Conservation (phyloP, 148 eudicot species). For the Vaccinium darrowii region DNA sequence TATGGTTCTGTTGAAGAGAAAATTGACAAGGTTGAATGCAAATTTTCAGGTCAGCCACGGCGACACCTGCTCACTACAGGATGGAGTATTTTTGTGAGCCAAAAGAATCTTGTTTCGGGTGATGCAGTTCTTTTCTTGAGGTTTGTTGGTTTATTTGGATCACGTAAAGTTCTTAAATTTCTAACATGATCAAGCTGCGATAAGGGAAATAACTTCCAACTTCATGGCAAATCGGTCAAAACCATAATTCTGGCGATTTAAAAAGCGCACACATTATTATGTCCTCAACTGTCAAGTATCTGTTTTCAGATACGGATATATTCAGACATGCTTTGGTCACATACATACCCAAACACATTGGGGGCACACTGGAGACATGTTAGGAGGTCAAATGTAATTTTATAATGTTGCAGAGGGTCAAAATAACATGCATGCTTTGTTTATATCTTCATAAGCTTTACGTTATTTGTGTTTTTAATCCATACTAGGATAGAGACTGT, state of each 20-base stretch:
- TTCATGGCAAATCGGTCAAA: conserved; percentile 1
- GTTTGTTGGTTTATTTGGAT: conserved; percentile 32
- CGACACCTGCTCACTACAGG: conserved; percentile 93
- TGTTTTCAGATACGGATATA: neutral
- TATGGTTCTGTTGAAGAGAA: neutral
- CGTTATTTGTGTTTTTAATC: neutral
- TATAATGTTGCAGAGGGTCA: neutral
- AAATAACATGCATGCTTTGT: neutral
- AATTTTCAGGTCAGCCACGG: conserved; percentile 82
- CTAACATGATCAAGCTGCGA: neutral
- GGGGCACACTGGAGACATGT: neutral
- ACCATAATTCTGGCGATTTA: neutral
- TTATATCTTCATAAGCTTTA: neutral
- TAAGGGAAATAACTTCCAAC: neutral
- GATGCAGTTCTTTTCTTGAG: conserved; percentile 94
- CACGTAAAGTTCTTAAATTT: neutral
- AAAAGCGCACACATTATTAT: neutral
- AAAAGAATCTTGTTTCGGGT: conserved; percentile 77
- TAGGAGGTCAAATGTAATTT: neutral
- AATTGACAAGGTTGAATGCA: neutral
- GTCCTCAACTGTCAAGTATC: neutral
- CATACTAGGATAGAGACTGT: neutral
- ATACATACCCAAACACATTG: neutral
- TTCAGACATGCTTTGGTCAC: neutral
- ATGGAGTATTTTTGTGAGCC: conserved; percentile 89